Evolutionary conservation across 2,329 filamentous ascomycete genomes (phyloP), one percentile per base, ranked within the genome.

Genomic region (Fusarium sp.): DNA sequence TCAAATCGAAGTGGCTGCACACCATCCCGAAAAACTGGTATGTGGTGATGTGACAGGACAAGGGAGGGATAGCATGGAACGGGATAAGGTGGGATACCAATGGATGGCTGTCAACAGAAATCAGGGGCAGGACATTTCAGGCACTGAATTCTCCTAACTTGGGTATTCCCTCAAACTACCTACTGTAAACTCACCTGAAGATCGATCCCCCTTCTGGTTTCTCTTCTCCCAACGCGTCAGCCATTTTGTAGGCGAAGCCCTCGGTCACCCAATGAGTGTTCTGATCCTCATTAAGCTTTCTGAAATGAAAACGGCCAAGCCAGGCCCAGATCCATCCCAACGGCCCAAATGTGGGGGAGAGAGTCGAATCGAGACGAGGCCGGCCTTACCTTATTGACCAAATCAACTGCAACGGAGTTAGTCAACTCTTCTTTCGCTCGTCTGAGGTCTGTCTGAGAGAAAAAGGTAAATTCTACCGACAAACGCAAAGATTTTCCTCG

Each of bases 21-120:
- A n/a, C 41, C 37, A 68, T 68, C 47, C 47, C 65, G 47, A 45
- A 28, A 54, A 60, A 44, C 58, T 59, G 64, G 52, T 41, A 68
- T 68, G 52, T 44, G 31, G 41, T 20, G 55, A 62, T 65, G 60
- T 68, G 65, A 55, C 46, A 52, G 51, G 65, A 38, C 46, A 50
- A 50, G 46, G 46, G 33, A 26, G 34, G 26, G 9, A 44, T 31
- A 23, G 23, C 23, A 23, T 23, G 23, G 23, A 23, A 23, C 23
- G 44, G 15, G 31, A 57, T 49, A 66, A 62, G 50, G 52, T 49
- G n/a, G n/a, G 26, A 23, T 23, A 23, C 23, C 23, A 23, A 23
- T 23, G 23, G 23, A 51, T 30, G 47, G 34, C 12, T 28, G 47
- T 38, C 33, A 38, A 26, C 47, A 49, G 18, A 49, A 53, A 70